A percentile compares a stretch with the other conserved stretches of the same genome.
Conservation (phyloP, 2,329 filamentous ascomycete genomes). For the Xylaria sp. region DNA sequence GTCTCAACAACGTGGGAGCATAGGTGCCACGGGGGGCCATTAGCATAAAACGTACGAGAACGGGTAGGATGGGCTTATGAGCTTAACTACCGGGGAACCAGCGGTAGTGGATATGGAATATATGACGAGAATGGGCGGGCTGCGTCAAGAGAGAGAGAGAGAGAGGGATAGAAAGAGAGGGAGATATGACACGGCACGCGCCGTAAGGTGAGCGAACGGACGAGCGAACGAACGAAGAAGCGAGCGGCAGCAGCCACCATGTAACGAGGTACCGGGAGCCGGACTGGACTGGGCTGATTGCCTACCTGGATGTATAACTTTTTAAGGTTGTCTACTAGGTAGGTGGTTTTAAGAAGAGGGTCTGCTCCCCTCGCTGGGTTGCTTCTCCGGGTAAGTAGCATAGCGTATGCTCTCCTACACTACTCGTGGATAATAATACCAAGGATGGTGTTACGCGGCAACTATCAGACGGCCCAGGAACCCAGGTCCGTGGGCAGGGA, state of each 20-base stretch:
- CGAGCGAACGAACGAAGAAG: too few species aligned
- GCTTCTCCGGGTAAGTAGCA: conserved; percentile 8
- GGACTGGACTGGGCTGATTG: not conserved
- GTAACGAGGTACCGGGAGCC: conserved; percentile 19
- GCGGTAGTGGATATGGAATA: conserved; percentile 13
- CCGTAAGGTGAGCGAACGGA: conserved; percentile 11
- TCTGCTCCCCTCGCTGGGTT: not conserved
- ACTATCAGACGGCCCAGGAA: conserved; percentile 4
- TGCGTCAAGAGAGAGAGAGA: not conserved
- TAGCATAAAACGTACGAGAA: conserved; percentile 35
- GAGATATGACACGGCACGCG: conserved; percentile 15
- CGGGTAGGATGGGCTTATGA: conserved; percentile 26
- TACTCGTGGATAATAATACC: conserved; percentile 17
- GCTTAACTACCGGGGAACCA: conserved; percentile 23
- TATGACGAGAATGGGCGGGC: conserved; percentile 8
- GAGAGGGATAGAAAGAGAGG: too few species aligned
- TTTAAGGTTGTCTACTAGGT: not conserved
- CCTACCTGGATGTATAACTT: not conserved
- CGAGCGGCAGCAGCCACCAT: conserved; percentile 15
- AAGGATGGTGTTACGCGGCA: conserved; percentile 18
- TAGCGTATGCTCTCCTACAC: conserved; percentile 5
- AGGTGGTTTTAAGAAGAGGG: conserved; percentile 4
- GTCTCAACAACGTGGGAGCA: conserved; percentile 22
- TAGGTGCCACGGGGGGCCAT: conserved; percentile 21
- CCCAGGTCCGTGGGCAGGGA: conserved; percentile 36